These are phyloP conservation scores for Phanerochaete carnosa DNA, from an alignment of 768 basidiomycete species.

Conservation along the genomic window DNA sequence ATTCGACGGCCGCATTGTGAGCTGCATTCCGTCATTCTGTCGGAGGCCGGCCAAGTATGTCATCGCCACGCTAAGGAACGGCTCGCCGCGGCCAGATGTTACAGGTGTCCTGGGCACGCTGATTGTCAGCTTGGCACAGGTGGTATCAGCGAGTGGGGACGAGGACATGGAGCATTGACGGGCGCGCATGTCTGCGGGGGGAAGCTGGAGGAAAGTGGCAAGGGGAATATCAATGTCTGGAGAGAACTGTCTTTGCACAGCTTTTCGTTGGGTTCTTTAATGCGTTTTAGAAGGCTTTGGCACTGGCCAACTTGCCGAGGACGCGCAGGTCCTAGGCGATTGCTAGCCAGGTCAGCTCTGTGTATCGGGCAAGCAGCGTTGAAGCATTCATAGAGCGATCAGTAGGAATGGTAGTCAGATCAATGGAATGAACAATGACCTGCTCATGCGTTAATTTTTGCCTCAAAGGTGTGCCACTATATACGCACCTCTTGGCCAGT, in stretches of 20 bases:
- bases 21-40: slow-evolving; percentile 36
- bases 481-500: slow-evolving; percentile 35
- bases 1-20: slow-evolving; percentile 36
- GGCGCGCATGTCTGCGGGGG: slow-evolving; percentile 46
- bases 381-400: slow-evolving; percentile 33
- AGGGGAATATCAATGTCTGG: slow-evolving; percentile 35
- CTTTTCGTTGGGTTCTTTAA: slow-evolving; percentile 26
- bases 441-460: slow-evolving; percentile 8
- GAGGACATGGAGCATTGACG: slow-evolving; percentile 54
- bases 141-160: slow-evolving; percentile 42
- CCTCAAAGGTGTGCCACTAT: too few relatives aligned
- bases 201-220: slow-evolving; percentile 35
- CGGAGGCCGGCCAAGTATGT: slow-evolving; percentile 38
- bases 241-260: slow-evolving; percentile 32
- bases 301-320: slow-evolving; percentile 27
- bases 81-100: slow-evolving; percentile 26
- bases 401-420: slow-evolving; percentile 37
- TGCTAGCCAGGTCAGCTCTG: slow-evolving; percentile 46
- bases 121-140: slow-evolving; percentile 39
- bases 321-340: slow-evolving; percentile 37
- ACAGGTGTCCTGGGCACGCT: slow-evolving; percentile 39
- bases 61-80: slow-evolving; percentile 43
- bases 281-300: slow-evolving; percentile 20
- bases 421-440: slow-evolving; percentile 32
- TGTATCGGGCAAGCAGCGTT: slow-evolving; percentile 40